These are phyloP conservation scores for Pythium sukuiense DNA, from an alignment of 352 stramenopile genomes.

Conservation along the genomic window DNA sequence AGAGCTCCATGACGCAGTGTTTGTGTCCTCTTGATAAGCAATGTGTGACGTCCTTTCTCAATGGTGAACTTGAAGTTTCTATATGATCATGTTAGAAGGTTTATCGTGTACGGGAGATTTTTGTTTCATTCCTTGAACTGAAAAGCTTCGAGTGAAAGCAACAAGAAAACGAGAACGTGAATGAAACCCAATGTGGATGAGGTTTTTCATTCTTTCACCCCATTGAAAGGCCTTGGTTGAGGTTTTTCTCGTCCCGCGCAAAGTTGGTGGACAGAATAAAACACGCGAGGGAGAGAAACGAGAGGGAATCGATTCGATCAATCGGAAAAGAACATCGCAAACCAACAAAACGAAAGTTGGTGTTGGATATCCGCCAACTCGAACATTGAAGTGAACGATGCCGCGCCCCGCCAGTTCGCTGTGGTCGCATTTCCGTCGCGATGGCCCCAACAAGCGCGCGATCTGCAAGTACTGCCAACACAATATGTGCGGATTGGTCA, in stretches of 20 bases:
- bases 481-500: constrained; percentile 73
- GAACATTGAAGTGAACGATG: constrained; percentile 26
- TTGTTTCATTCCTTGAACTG: background rate
- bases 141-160: constrained; percentile 2
- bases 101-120: background rate
- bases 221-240: background rate
- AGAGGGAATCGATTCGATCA: background rate
- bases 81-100: no score
- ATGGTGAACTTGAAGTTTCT: no score
- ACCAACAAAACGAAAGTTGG: constrained; percentile 6
- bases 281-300: constrained; percentile 5
- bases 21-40: background rate
- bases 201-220: background rate
- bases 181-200: background rate
- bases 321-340: constrained; percentile 30
- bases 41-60: background rate
- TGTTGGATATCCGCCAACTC: constrained; percentile 11
- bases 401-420: constrained; percentile 52
- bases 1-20: background rate
- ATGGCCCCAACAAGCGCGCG: constrained; percentile 57
- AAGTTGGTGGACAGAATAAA: constrained; percentile 21
- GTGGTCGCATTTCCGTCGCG: constrained; percentile 65
- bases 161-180: constrained; percentile 7
- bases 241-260: background rate
- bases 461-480: constrained; percentile 77